These are phyloP conservation scores for Puccinia coronata DNA, from an alignment of 1,284 basidiomycete genomes.

Conservation along the genomic window DNA sequence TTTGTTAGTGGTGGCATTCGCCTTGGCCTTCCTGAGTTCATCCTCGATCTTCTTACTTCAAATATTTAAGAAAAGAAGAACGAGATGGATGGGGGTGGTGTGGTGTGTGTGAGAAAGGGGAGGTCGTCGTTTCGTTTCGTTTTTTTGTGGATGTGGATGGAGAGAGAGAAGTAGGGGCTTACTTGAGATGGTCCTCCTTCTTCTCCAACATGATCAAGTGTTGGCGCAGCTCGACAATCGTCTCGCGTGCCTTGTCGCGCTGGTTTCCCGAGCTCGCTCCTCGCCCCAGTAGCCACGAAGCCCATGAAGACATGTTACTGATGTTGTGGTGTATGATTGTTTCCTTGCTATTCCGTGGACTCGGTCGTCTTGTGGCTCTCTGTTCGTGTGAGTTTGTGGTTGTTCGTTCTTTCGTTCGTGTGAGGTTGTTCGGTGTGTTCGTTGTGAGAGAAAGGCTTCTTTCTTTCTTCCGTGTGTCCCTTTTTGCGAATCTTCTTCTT, in stretches of 20 bases:
- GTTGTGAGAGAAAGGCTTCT: no score
- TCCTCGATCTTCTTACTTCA: slow-evolving; percentile 94
- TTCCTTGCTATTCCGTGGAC: no score
- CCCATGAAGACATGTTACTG: slow-evolving; percentile 58
- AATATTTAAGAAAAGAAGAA: neutral
- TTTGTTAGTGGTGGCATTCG: slow-evolving; percentile 93
- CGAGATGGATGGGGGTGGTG: neutral
- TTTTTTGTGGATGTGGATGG: neutral
- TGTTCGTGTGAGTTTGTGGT: no score
- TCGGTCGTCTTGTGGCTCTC: no score
- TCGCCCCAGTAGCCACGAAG: slow-evolving; percentile 57
- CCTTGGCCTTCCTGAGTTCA: slow-evolving; percentile 84
- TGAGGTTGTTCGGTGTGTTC: no score
- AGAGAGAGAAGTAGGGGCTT: neutral
- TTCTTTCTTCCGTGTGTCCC: no score
- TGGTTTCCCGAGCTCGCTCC: slow-evolving; percentile 56
- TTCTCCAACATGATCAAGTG: slow-evolving; percentile 88
- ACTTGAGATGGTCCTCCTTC: slow-evolving; percentile 91
- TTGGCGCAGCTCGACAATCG: slow-evolving; percentile 61
- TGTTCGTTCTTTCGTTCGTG: no score
- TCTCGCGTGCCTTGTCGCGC: slow-evolving; percentile 59
- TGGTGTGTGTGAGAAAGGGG: no score
- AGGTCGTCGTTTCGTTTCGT: no score
- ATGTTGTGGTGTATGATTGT: neutral
- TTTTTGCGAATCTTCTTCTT: no score